Conservation (phyloP, 2,329 filamentous ascomycete species). For the Claviceps spartinae region DNA sequence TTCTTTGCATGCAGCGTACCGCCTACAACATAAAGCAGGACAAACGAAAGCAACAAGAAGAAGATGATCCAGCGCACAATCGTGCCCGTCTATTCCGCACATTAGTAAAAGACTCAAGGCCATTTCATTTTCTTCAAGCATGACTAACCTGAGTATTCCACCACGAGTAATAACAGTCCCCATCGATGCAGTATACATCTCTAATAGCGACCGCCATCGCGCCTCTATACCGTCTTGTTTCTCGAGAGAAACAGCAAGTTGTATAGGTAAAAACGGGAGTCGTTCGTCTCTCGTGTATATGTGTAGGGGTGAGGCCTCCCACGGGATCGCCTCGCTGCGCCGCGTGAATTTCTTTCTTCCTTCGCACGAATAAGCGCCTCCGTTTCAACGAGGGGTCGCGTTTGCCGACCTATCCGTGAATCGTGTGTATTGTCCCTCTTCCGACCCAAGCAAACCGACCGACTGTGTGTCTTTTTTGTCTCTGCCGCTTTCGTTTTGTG, state of each 20-base stretch:
- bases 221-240: background rate
- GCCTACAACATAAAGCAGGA: constrained; percentile 49
- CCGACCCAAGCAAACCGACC: too few species aligned
- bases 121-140: background rate
- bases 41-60: constrained; percentile 41
- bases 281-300: background rate
- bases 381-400: too few species aligned
- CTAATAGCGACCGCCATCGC: constrained; percentile 1
- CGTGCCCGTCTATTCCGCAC: constrained; percentile 36
- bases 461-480: too few species aligned
- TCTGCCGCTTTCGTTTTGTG: too few species aligned
- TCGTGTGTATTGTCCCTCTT: too few species aligned
- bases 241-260: too few species aligned
- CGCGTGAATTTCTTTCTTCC: too few species aligned
- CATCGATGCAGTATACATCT: constrained; percentile 1
- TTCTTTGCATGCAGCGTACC: constrained; percentile 58
- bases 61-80: constrained; percentile 63
- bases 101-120: background rate
- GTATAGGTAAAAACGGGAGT: too few species aligned
- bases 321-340: too few species aligned
- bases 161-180: constrained; percentile 11
- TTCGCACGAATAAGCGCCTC: too few species aligned
- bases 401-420: too few species aligned
- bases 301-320: too few species aligned
- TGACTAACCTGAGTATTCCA: constrained; percentile 17